Base-by-base conservation (phyloP, 768 basidiomycete species). In the Agrocybe praecox region DNA sequence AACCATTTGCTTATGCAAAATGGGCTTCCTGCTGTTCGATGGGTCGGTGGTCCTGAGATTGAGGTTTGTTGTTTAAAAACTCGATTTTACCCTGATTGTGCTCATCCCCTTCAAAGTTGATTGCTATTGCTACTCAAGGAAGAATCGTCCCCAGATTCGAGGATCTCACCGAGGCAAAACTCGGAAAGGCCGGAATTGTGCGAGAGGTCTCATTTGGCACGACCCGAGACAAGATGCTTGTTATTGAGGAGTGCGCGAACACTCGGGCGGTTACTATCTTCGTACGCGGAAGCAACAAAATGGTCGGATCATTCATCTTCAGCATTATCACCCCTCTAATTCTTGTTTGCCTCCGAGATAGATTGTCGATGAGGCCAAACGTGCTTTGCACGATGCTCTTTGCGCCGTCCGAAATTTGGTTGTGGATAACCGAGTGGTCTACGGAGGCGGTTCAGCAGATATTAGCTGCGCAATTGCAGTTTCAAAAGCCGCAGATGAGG, bases 21-120 rank as follows among this genome's bases (percentile, higher is more conserved):
- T 65, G 93, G 96, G 14, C 80, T 99, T 33, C 97, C 97, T 43
- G 92, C 97, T 24, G 96, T 98, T 26, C 84, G 97, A 69, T 98
- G 97, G 97, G 97, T 99, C 54, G 97, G 97, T 58, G 97, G 97
- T 21, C 97, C 97, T 3, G 97, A 99, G 72, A 99, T 99, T 60
- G 97, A 99, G 87, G 94, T 95, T 52, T 22, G 65, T 50, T 15
- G 3, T 12, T 1, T 33, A 9, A 26, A 12, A 40, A 50, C 49
- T 26, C 29, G 21, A 40, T 32, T 14, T 52, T n/a, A 19, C 2
- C 15, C 17, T 3, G 23, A 6, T 10, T 18, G 24, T 22, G 24
- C 43, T 53, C 49, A 56, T 26, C 2, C 34, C 19, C 32, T 54
- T 33, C 52, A 17, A 51, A 97, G 95, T 80, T 98, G 55, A 98